Conservation (phyloP, 768 basidiomycete species). For the Termitomyces sp. region DNA sequence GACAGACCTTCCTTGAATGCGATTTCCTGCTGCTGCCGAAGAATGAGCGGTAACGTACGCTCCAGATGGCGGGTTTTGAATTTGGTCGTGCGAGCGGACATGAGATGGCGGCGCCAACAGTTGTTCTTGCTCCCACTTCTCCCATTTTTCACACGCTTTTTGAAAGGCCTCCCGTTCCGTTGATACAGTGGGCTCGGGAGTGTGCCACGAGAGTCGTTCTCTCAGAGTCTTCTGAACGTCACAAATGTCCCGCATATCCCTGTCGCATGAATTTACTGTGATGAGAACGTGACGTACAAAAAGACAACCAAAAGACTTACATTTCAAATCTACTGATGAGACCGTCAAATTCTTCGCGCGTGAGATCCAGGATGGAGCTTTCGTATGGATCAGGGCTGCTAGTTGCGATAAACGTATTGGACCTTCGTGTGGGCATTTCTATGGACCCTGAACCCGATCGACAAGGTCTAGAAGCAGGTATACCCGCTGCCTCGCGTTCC, state of each 20-base stretch:
- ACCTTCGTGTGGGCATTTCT: slow-evolving; percentile 7
- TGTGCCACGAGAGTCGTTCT: slow-evolving; percentile 46
- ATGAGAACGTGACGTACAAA: not conserved
- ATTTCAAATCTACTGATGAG: slow-evolving; percentile 53
- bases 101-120: slow-evolving; percentile 1
- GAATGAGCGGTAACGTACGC: not conserved
- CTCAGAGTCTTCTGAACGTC: slow-evolving; percentile 38
- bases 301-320: slow-evolving; percentile 32
- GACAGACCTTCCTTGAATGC: not conserved
- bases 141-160: slow-evolving; percentile 53
- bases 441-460: slow-evolving; percentile 12
- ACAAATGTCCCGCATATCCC: slow-evolving; percentile 64
- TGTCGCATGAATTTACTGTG: slow-evolving; percentile 18
- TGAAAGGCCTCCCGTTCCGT: slow-evolving; percentile 53
- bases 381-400: slow-evolving; percentile 22
- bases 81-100: not conserved
- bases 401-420: slow-evolving; percentile 8
- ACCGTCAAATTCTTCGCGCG: slow-evolving; percentile 57
- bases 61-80: slow-evolving; percentile 3
- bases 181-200: slow-evolving; percentile 33
- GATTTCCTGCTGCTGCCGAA: not conserved
- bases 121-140: slow-evolving; percentile 38
- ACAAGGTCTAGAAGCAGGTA: not conserved
- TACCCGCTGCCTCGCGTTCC: not conserved
- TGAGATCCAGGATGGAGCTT: slow-evolving; percentile 41